Evolutionary conservation across 73 alveolate species (phyloP).

Genomic region (Paramecium pentaurelia): DNA sequence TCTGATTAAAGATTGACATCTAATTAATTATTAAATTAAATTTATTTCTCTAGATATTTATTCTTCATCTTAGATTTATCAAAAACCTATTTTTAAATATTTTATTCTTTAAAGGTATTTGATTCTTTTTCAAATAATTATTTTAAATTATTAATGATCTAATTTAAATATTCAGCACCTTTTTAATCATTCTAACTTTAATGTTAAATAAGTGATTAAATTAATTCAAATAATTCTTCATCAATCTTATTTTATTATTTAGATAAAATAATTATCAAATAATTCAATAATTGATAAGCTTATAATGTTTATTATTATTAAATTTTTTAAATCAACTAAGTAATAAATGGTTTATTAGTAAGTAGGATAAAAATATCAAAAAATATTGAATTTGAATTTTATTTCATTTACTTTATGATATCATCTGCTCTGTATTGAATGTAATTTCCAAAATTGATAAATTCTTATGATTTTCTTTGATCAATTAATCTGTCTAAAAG

Average conservation of each 20-base stretch:
- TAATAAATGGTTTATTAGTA: neutral
- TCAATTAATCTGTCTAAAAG: neutral
- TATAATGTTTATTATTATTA: neutral
- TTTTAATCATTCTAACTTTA: neutral
- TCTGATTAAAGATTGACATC: neutral
- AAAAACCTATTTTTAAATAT: neutral
- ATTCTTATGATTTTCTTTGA: neutral
- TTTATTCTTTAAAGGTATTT: neutral
- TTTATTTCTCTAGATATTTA: neutral
- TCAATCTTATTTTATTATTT: neutral
- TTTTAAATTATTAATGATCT: neutral
- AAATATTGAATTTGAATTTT: neutral
- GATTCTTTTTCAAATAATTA: neutral
- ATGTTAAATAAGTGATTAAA: neutral
- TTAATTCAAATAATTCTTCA: neutral
- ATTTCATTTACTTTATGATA: neutral
- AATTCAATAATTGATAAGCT: neutral
- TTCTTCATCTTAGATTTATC: neutral
- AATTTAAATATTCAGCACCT: neutral
- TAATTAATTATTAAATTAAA: neutral
- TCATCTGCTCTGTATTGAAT: neutral
- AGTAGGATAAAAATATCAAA: neutral
- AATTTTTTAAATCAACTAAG: neutral
- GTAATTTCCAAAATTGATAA: neutral
- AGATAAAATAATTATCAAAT: neutral